A percentile compares a stretch with the other conserved stretches of the same genome.
These are phyloP conservation scores for Arthrobotrys pseudoclavata DNA, from an alignment of 2,329 filamentous ascomycete genomes.

Conservation along the genomic window DNA sequence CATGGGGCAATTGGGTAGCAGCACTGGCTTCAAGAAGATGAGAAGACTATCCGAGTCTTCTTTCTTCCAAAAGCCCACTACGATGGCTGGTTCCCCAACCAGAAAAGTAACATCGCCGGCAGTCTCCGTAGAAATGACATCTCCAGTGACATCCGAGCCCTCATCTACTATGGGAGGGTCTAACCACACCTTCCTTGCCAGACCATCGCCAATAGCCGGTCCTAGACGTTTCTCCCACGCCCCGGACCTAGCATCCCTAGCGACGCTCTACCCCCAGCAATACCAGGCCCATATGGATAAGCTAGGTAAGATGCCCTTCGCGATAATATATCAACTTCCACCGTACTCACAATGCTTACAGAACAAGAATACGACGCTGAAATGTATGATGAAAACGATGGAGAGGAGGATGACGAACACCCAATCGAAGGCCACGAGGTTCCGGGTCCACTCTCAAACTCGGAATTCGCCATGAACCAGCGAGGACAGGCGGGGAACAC, in stretches of 20 bases:
- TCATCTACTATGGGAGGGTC: constrained; percentile 48
- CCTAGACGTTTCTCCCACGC: constrained; percentile 53
- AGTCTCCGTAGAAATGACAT: constrained; percentile 55
- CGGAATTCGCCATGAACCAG: constrained; percentile 36
- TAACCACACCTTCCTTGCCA: constrained; percentile 50
- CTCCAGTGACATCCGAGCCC: constrained; percentile 55
- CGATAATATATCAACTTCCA: not conserved
- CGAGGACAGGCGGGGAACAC: constrained; percentile 34
- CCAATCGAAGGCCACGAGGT: constrained; percentile 46
- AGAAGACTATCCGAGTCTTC: constrained; percentile 57
- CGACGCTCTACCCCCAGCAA: constrained; percentile 54
- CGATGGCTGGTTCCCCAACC: constrained; percentile 42
- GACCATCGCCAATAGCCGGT: constrained; percentile 45
- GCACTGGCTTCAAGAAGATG: constrained; percentile 46
- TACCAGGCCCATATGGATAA: constrained; percentile 60
- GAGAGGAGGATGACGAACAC: constrained; percentile 45
- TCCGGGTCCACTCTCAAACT: constrained; percentile 29
- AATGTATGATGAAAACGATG: constrained; percentile 57
- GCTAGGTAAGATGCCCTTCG: constrained; percentile 37
- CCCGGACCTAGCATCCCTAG: constrained; percentile 52
- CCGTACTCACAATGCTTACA: constrained; percentile 5
- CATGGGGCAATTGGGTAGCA: constrained; percentile 42
- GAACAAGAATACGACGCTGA: constrained; percentile 59
- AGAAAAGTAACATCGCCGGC: constrained; percentile 49
- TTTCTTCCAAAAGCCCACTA: constrained; percentile 55